Evolutionary conservation across 129 eudicot genomes (phyloP).

Genomic region (Calendula officinalis): DNA sequence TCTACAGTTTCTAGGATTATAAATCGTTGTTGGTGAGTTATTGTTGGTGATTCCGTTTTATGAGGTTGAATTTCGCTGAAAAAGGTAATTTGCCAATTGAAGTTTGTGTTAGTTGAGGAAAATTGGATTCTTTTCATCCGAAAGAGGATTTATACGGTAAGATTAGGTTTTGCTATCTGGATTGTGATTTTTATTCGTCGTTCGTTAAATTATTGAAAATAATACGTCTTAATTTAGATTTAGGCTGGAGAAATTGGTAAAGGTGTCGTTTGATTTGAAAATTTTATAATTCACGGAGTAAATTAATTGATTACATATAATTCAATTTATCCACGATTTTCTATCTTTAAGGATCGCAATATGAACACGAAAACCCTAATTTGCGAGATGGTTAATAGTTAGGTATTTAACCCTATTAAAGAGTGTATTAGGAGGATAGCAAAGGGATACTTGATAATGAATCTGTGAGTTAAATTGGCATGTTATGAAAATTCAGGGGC

Average conservation of each 20-base stretch:
- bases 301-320: constrained; percentile 1
- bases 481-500: constrained; percentile 32
- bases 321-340: constrained; percentile 20
- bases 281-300: constrained; percentile 3
- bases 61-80: constrained; percentile 16
- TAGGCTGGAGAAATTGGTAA: constrained; percentile 18
- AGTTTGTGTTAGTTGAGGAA: constrained; percentile 2
- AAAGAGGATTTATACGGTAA: constrained; percentile 21
- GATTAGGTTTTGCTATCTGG: constrained; percentile 21
- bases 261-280: constrained; percentile 12
- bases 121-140: background rate
- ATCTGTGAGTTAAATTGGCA: constrained; percentile 25
- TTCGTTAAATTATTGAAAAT: background rate
- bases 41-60: constrained; percentile 15
- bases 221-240: constrained; percentile 12
- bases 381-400: background rate
- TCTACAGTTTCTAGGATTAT: constrained; percentile 18
- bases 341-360: background rate
- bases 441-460: constrained; percentile 11
- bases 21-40: constrained; percentile 3
- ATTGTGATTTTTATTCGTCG: constrained; percentile 6
- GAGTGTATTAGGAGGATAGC: background rate
- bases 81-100: constrained; percentile 12
- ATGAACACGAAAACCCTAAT: constrained; percentile 24
- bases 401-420: background rate